phyloP scores from a whole-genome alignment of 805 yeast species.

The Teunomyces tritomae region DNA sequence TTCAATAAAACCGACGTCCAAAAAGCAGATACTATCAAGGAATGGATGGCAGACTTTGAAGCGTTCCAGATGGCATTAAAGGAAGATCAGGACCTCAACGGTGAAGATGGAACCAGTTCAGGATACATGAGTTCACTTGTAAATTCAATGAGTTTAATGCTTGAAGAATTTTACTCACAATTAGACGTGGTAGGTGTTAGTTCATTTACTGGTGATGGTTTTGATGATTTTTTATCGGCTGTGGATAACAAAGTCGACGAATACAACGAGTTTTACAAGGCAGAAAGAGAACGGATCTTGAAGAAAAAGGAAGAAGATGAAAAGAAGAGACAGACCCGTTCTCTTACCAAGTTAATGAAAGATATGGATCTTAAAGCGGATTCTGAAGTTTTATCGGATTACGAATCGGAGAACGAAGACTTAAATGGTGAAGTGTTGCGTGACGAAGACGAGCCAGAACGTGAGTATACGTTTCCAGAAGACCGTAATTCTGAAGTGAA shows the following conservation, averaged over 20 bases:
- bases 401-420: constrained; percentile 50
- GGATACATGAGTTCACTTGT: constrained; percentile 94
- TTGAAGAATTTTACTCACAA: constrained; percentile 93
- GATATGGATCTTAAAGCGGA: constrained; percentile 71
- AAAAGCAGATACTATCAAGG: constrained; percentile 82
- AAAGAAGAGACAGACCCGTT: constrained; percentile 65
- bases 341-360: constrained; percentile 71
- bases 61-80: constrained; percentile 77
- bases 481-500: constrained; percentile 62
- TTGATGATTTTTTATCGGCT: constrained; percentile 82
- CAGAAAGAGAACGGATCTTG: constrained; percentile 80
- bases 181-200: constrained; percentile 92
- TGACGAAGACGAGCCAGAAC: constrained; percentile 44
- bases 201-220: constrained; percentile 89
- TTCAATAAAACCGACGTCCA: constrained; percentile 92
- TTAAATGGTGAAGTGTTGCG: constrained; percentile 46
- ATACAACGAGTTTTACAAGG: constrained; percentile 75
- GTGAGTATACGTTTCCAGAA: constrained; percentile 72
- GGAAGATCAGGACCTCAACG: constrained; percentile 63
- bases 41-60: constrained; percentile 98
- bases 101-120: constrained; percentile 57
- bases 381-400: constrained; percentile 52
- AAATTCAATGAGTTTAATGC: constrained; percentile 92
- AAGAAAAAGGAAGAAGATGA: constrained; percentile 77
- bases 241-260: constrained; percentile 87